phyloP scores from a whole-genome alignment of 108 stramenopile species.

The Mediolabrus comicus region DNA sequence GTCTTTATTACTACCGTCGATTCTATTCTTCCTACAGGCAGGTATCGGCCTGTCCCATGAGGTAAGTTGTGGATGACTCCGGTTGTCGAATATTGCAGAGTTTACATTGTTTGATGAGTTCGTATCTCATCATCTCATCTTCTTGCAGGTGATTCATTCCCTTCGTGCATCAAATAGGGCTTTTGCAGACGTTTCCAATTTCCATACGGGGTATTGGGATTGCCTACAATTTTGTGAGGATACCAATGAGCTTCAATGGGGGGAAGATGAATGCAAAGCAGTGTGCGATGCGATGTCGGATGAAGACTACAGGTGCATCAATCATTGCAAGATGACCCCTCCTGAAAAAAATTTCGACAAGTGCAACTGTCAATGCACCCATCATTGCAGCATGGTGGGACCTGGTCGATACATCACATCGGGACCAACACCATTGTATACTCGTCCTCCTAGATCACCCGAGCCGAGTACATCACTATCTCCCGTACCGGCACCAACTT shows the following conservation, averaged over 20 bases:
- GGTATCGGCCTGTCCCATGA: background rate
- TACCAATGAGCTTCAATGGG: background rate
- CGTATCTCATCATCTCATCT: background rate
- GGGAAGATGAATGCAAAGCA: background rate
- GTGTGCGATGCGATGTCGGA: background rate
- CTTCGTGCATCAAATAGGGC: background rate
- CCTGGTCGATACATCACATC: background rate
- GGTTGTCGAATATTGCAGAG: background rate
- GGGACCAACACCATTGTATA: background rate
- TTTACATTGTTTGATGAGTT: background rate
- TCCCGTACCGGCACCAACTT: background rate
- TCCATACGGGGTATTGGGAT: background rate
- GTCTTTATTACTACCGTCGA: background rate
- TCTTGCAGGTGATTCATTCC: background rate
- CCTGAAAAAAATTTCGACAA: background rate
- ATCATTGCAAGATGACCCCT: background rate
- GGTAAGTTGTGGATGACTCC: background rate
- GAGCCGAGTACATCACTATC: too few relatives aligned
- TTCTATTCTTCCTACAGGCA: background rate
- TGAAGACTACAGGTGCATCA: background rate
- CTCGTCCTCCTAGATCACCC: background rate
- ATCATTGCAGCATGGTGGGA: background rate
- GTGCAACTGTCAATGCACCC: background rate
- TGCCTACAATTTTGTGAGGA: background rate
- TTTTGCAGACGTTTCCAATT: background rate